A percentile compares a stretch with the other conserved stretches of the same genome.
These are phyloP conservation scores for Jatropha curcas DNA, from an alignment of 345 rosid species.

Conservation along the genomic window DNA sequence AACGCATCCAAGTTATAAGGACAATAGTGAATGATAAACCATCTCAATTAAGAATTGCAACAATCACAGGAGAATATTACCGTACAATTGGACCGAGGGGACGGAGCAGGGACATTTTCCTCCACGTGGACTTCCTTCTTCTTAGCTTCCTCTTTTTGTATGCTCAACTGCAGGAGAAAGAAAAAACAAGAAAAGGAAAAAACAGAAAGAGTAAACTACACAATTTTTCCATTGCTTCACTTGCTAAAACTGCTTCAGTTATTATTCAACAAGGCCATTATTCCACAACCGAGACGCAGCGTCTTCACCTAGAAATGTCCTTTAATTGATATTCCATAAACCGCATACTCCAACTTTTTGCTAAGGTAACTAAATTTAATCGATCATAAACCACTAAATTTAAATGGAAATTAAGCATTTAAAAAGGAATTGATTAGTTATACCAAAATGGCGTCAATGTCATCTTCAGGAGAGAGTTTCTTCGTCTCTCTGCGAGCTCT, in stretches of 20 bases:
- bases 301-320: background rate
- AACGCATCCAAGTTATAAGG: too few species aligned
- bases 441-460: conserved; percentile 93
- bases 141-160: conserved; percentile 90
- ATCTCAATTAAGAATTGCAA: background rate
- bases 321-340: background rate
- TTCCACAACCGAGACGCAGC: background rate
- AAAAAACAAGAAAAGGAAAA: background rate
- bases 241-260: background rate
- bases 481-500: conserved; percentile 78
- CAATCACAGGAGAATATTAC: conserved; percentile 36
- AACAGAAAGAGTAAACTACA: too few species aligned
- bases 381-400: background rate
- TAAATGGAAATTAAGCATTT: background rate
- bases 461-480: conserved; percentile 90
- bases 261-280: too few species aligned
- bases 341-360: background rate
- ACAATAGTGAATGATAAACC: background rate
- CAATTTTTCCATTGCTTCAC: too few species aligned
- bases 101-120: conserved; percentile 86
- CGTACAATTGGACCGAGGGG: conserved; percentile 87
- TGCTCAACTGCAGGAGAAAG: conserved; percentile 50
- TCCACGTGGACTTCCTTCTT: conserved; percentile 91
- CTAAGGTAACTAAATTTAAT: background rate
- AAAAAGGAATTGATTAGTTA: background rate